Conservation (phyloP, 2,329 filamentous ascomycete genomes). For the Fusarium globosum region DNA sequence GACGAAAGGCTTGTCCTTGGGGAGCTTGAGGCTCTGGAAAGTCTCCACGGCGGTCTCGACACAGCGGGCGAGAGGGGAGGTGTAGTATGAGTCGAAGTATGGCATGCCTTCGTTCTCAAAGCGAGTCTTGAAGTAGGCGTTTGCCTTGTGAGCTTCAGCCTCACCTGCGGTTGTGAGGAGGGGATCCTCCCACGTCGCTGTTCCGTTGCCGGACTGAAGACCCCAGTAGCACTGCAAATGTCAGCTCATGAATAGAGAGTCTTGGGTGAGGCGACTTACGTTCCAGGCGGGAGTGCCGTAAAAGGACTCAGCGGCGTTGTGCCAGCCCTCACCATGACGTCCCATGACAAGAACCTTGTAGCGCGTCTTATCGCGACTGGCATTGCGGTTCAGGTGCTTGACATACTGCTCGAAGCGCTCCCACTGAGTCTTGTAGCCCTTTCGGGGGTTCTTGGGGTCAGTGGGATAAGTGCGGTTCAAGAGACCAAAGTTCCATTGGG, state of each 20-base stretch:
- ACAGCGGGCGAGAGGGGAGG: constrained; percentile 72
- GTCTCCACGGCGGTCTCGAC: constrained; percentile 71
- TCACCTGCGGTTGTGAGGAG: constrained; percentile 68
- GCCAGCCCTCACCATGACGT: constrained; percentile 76
- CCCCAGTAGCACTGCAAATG: constrained; percentile 70
- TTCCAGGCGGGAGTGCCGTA: constrained; percentile 79
- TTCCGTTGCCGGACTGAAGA: constrained; percentile 71
- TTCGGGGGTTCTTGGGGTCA: constrained; percentile 55
- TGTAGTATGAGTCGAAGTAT: constrained; percentile 72
- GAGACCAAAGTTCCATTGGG: constrained; percentile 71
- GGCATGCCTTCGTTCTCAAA: constrained; percentile 66
- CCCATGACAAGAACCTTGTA: constrained; percentile 77
- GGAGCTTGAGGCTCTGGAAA: constrained; percentile 65
- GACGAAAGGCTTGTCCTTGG: constrained; percentile 61
- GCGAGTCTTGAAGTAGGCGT: constrained; percentile 67
- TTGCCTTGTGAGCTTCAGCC: constrained; percentile 67
- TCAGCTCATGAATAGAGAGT: not conserved
- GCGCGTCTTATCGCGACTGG: constrained; percentile 55
- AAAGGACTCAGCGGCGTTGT: constrained; percentile 71
- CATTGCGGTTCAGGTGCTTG: constrained; percentile 60
- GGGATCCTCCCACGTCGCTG: constrained; percentile 71
- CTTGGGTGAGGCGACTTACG: constrained; percentile 50
- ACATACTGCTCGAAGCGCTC: constrained; percentile 71
- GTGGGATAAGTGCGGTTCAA: constrained; percentile 71
- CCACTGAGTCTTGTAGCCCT: constrained; percentile 67